Percentiles rank a stretch among this genome's conserved stretches.
phyloP scores from a whole-genome alignment of 352 stramenopile species.

The Paralagenidium karlingii region DNA sequence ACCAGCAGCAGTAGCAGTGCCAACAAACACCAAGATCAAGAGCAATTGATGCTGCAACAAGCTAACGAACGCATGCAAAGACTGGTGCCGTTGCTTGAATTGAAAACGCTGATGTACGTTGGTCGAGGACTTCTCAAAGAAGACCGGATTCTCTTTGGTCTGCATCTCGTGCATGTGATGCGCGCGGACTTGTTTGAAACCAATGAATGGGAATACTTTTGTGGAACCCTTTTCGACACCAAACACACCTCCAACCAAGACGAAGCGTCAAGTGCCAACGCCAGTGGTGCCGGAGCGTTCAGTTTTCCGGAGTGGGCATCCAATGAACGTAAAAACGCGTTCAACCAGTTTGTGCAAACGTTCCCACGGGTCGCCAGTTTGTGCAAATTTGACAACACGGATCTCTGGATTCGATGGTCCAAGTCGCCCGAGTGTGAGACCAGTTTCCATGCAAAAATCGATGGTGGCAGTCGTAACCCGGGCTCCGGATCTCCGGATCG shows the following conservation, averaged over 20 bases:
- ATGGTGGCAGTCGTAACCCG: conserved; percentile 33
- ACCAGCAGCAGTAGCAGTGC: too few species aligned
- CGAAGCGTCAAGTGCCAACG: neutral
- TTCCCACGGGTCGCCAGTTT: conserved; percentile 48
- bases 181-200: conserved; percentile 86
- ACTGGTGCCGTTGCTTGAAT: conserved; percentile 81
- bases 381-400: conserved; percentile 73
- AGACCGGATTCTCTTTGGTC: conserved; percentile 87
- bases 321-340: conserved; percentile 78
- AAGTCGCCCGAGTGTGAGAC: conserved; percentile 84
- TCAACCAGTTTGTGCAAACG: conserved; percentile 56
- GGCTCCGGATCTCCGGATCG: too few species aligned
- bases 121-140: conserved; percentile 89
- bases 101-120: conserved; percentile 86
- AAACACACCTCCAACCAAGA: conserved; percentile 9
- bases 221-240: conserved; percentile 53
- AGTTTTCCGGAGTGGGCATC: conserved; percentile 66
- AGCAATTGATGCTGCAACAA: too few species aligned
- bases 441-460: conserved; percentile 82
- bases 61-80: conserved; percentile 61
- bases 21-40: too few species aligned
- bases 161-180: conserved; percentile 91
- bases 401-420: conserved; percentile 86
- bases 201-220: conserved; percentile 90
- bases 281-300: conserved; percentile 11